A percentile compares a stretch with the other conserved stretches of the same genome.
Evolutionary conservation across 495 filamentous ascomycete genomes (phyloP).

Genomic region (Penicillium angulare): DNA sequence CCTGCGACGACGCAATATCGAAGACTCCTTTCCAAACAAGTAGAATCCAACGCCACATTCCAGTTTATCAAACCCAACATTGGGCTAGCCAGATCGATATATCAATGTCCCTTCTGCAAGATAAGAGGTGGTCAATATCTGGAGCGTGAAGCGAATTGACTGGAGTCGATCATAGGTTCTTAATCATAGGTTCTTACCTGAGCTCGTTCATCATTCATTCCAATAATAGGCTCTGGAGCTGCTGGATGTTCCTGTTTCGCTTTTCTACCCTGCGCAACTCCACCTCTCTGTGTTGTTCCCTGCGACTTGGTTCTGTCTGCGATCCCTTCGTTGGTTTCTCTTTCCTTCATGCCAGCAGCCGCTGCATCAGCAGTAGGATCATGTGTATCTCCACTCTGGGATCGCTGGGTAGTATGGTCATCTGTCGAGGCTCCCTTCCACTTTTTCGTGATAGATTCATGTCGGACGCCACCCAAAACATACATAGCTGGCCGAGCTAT

Average conservation of each 20-base stretch:
- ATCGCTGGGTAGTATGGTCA: neutral
- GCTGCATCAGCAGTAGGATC: neutral
- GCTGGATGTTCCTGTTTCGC: conserved; percentile 64
- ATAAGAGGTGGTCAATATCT: neutral
- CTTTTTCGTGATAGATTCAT: conserved; percentile 20
- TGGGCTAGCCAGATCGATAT: neutral
- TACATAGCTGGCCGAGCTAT: neutral
- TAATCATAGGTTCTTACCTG: conserved; percentile 41
- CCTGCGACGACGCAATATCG: neutral
- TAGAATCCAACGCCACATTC: neutral
- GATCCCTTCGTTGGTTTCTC: conserved; percentile 2
- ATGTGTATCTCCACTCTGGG: neutral
- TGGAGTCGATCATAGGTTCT: too few species aligned
- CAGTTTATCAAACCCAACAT: neutral
- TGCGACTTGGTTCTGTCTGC: conserved; percentile 39
- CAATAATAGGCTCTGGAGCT: conserved; percentile 63
- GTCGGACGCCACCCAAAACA: conserved; percentile 8
- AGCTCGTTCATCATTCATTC: conserved; percentile 70
- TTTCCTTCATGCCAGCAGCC: conserved; percentile 1
- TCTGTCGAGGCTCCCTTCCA: conserved; percentile 36
- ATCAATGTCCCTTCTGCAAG: conserved; percentile 28
- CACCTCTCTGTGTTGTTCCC: conserved; percentile 45
- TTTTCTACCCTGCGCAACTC: conserved; percentile 42
- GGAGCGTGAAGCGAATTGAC: too few species aligned
- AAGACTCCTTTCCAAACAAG: neutral